phyloP scores from a whole-genome alignment of 2,329 filamentous ascomycete species.

The Hyphodiscus sp. region DNA sequence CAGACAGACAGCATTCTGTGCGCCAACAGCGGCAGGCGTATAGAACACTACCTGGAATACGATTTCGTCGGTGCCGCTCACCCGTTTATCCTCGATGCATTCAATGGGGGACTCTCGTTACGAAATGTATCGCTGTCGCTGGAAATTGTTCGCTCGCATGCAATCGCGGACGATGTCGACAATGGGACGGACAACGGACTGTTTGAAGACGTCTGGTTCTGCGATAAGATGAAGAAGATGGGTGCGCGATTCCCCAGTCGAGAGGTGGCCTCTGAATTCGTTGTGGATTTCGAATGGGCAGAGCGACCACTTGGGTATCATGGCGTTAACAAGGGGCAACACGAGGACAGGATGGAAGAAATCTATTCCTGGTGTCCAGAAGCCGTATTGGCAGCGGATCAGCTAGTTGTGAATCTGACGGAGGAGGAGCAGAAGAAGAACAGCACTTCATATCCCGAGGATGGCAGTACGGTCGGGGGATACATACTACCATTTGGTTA shows the following conservation, averaged over 20 bases:
- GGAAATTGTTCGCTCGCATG: constrained; percentile 3
- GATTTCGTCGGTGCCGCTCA: constrained; percentile 26
- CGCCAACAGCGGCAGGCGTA: constrained; percentile 34
- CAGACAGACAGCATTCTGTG: constrained; percentile 49
- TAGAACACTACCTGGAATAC: constrained; percentile 15
- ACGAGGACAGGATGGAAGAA: constrained; percentile 15
- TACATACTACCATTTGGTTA: background rate
- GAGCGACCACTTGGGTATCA: constrained; percentile 10
- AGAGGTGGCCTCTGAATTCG: constrained; percentile 11
- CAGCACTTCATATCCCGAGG: background rate
- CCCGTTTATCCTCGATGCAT: constrained; percentile 6
- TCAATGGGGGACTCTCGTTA: constrained; percentile 32
- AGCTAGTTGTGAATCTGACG: background rate
- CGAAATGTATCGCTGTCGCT: constrained; percentile 38
- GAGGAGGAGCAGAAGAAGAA: background rate
- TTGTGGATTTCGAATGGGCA: constrained; percentile 6
- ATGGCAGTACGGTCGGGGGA: background rate
- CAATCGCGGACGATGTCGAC: constrained; percentile 3
- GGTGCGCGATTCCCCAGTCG: constrained; percentile 13
- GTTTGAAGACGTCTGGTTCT: constrained; percentile 14
- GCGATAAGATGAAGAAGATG: constrained; percentile 17
- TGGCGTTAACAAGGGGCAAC: constrained; percentile 7
- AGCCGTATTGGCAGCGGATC: background rate
- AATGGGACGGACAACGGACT: constrained; percentile 13
- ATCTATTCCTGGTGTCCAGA: constrained; percentile 29